phyloP scores from a whole-genome alignment of 208 protist species.

The Crithidia mellificae region DNA sequence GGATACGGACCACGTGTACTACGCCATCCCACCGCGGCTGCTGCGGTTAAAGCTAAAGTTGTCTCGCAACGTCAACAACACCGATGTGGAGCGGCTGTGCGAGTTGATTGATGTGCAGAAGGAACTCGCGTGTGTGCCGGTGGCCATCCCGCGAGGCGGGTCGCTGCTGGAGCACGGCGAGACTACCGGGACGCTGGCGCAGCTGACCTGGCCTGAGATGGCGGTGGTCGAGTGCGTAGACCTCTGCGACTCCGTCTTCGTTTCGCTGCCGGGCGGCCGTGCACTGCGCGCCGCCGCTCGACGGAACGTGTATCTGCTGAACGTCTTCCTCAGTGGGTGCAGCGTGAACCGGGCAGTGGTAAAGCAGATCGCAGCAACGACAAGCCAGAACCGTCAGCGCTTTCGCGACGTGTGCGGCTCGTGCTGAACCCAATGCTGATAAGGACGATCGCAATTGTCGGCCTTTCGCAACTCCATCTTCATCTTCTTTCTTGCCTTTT shows the following conservation, averaged over 20 bases:
- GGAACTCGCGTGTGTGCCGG: slow-evolving; percentile 12
- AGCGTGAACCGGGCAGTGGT: slow-evolving; percentile 47
- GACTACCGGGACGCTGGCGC: slow-evolving; percentile 10
- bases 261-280: slow-evolving; percentile 40
- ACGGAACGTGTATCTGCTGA: slow-evolving; percentile 39
- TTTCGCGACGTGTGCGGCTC: slow-evolving; percentile 9
- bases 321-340: slow-evolving; percentile 39
- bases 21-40: slow-evolving; percentile 26
- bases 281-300: slow-evolving; percentile 38
- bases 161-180: slow-evolving; percentile 3
- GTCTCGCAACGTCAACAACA: slow-evolving; percentile 31
- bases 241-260: slow-evolving; percentile 27
- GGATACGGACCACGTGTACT: slow-evolving; percentile 8
- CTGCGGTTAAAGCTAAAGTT: slow-evolving; percentile 31
- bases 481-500: too few relatives aligned
- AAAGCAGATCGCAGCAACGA: slow-evolving; percentile 31
- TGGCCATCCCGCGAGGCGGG: not conserved
- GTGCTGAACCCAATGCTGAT: not conserved
- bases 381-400: slow-evolving; percentile 26
- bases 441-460: not conserved
- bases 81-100: slow-evolving; percentile 27
- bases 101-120: slow-evolving; percentile 22
- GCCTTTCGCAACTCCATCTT: not conserved
- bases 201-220: slow-evolving; percentile 30
- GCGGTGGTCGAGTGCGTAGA: slow-evolving; percentile 33